These are phyloP conservation scores for Mortierella sp. DNA, from an alignment of 371 early-diverging fungal species.

Conservation along the genomic window DNA sequence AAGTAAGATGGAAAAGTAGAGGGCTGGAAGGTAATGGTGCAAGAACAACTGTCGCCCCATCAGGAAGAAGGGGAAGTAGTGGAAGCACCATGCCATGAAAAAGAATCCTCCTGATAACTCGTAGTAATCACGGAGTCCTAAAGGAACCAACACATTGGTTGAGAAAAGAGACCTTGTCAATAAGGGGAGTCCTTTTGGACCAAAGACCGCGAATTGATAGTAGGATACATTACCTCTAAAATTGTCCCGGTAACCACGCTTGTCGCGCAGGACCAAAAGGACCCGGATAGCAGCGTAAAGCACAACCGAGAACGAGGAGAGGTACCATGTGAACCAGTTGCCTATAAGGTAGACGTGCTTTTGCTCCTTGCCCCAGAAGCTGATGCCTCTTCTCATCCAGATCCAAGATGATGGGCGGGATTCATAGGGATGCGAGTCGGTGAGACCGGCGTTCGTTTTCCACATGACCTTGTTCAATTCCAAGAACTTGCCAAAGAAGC, in stretches of 20 bases:
- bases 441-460: constrained; percentile 82
- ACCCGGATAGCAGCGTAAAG: constrained; percentile 69
- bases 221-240: constrained; percentile 51
- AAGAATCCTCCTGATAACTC: constrained; percentile 82
- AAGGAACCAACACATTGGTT: background rate
- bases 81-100: constrained; percentile 87
- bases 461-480: constrained; percentile 88
- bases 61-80: constrained; percentile 95
- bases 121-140: constrained; percentile 60
- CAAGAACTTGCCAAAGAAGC: constrained; percentile 82
- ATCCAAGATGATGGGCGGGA: constrained; percentile 89
- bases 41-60: constrained; percentile 96
- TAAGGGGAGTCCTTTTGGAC: too few species aligned
- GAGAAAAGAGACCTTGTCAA: too few species aligned
- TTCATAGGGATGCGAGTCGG: constrained; percentile 88
- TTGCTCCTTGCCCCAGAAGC: constrained; percentile 83
- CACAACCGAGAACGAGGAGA: constrained; percentile 71
- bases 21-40: constrained; percentile 97
- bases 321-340: constrained; percentile 96
- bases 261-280: constrained; percentile 70
- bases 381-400: constrained; percentile 84
- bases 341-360: constrained; percentile 93
- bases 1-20: constrained; percentile 84
- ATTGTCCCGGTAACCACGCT: constrained; percentile 80
- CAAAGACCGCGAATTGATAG: too few species aligned